Conservation (phyloP, 2,329 filamentous ascomycete genomes). For the Nakataea oryzae region DNA sequence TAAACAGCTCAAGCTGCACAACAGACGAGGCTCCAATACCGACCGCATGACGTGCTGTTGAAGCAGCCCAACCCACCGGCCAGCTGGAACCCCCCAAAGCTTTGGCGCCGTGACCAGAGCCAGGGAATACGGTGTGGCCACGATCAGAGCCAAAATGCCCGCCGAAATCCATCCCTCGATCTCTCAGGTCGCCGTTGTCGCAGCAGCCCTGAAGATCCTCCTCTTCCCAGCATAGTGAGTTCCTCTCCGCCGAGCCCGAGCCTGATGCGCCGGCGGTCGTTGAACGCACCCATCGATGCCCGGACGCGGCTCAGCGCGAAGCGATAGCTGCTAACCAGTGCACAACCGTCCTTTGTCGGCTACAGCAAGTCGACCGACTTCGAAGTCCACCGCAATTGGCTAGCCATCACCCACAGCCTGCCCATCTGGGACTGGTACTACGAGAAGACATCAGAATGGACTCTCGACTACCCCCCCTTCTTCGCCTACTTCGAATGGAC, state of each 20-base stretch:
- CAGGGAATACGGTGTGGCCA: too few species aligned
- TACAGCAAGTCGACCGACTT: slow-evolving; percentile 95
- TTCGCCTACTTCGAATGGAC: slow-evolving; percentile 96
- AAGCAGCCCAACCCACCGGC: neutral
- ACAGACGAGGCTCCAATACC: neutral
- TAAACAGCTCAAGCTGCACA: neutral
- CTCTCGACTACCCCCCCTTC: slow-evolving; percentile 95
- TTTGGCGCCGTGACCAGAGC: too few species aligned
- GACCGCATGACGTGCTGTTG: neutral
- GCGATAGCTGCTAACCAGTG: neutral
- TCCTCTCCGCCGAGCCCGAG: slow-evolving; percentile 2
- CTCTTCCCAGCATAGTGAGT: slow-evolving; percentile 91
- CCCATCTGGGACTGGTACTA: slow-evolving; percentile 88
- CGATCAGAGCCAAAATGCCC: slow-evolving; percentile 46
- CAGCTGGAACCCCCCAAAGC: neutral
- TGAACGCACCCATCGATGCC: neutral
- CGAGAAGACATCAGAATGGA: slow-evolving; percentile 98
- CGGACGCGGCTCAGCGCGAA: neutral
- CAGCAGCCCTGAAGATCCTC: slow-evolving; percentile 81
- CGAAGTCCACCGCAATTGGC: slow-evolving; percentile 97
- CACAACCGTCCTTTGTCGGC: neutral
- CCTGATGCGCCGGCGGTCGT: too few species aligned
- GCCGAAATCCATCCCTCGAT: slow-evolving; percentile 72
- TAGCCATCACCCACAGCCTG: slow-evolving; percentile 86
- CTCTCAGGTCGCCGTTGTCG: slow-evolving; percentile 75